These are phyloP conservation scores for Backusella westeae DNA, from an alignment of 192 early-diverging fungal genomes.

Conservation along the genomic window DNA sequence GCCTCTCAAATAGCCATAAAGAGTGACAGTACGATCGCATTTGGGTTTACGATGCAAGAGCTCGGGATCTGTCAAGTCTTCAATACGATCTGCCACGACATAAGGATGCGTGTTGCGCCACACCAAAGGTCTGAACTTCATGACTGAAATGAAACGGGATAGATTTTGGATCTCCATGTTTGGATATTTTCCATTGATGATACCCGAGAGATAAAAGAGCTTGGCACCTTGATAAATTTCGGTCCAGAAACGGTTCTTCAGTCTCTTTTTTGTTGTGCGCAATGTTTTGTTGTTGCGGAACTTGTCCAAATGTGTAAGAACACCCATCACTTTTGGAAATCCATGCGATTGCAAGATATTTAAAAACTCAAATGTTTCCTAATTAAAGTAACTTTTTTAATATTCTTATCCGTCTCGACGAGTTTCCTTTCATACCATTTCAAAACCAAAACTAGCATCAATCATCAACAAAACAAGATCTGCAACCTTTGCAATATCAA, in stretches of 20 bases:
- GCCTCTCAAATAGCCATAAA: conserved; percentile 95
- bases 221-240: conserved; percentile 99
- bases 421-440: conserved; percentile 66
- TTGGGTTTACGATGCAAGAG: conserved; percentile 75
- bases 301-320: conserved; percentile 93
- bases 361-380: conserved; percentile 99
- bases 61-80: conserved; percentile 95
- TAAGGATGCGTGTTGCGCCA: conserved; percentile 99
- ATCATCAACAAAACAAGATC: conserved; percentile 94
- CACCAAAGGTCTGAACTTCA: conserved; percentile 94
- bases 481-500: conserved; percentile 95
- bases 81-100: conserved; percentile 92
- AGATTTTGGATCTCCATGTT: conserved; percentile 94
- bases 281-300: conserved; percentile 94
- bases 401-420: background rate
- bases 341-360: conserved; percentile 97
- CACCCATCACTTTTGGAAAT: conserved; percentile 97
- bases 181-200: conserved; percentile 92
- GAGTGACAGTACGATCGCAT: conserved; percentile 87
- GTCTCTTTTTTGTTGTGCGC: conserved; percentile 83
- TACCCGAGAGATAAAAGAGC: conserved; percentile 95
- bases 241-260: conserved; percentile 99
- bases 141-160: conserved; percentile 96
- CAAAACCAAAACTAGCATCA: conserved; percentile 98
- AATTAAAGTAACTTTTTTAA: background rate